phyloP scores from a whole-genome alignment of 202 grass and related monocot species.

The Saccharum hybrid region DNA sequence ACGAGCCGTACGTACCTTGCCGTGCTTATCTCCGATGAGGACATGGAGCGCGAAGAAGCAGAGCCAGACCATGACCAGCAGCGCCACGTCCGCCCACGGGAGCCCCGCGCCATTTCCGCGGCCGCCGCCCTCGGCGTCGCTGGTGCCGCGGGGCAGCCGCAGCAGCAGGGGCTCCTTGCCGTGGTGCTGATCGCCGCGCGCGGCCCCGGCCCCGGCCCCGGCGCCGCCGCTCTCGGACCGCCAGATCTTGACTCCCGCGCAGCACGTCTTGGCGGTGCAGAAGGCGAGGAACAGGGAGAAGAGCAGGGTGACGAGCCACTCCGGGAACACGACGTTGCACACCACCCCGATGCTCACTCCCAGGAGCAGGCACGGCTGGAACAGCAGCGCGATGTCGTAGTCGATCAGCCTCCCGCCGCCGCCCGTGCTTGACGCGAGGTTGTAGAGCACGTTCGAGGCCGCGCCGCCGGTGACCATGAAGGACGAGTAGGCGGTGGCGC shows the following conservation, averaged over 20 bases:
- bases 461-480: constrained; percentile 89
- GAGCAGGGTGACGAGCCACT: constrained; percentile 81
- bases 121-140: constrained; percentile 10
- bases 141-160: neutral
- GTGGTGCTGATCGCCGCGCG: neutral
- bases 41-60: constrained; percentile 86
- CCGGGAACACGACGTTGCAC: constrained; percentile 87
- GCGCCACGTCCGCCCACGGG: constrained; percentile 62
- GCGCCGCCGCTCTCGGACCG: constrained; percentile 40
- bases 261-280: constrained; percentile 71
- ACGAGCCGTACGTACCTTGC: too few relatives aligned
- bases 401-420: constrained; percentile 40
- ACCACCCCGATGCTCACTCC: constrained; percentile 83
- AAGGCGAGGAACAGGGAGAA: constrained; percentile 72
- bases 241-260: constrained; percentile 76
- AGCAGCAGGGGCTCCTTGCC: constrained; percentile 53
- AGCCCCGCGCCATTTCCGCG: constrained; percentile 30
- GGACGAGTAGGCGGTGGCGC: constrained; percentile 59
- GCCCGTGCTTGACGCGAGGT: constrained; percentile 46
- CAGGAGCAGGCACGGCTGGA: constrained; percentile 79
- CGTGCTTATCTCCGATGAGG: constrained; percentile 70
- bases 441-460: constrained; percentile 69
- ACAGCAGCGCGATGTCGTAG: constrained; percentile 78
- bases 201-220: too few relatives aligned
- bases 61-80: constrained; percentile 67